Evolutionary conservation across 257 asterid genomes (phyloP).

Genomic region (Solanum pennellii): DNA sequence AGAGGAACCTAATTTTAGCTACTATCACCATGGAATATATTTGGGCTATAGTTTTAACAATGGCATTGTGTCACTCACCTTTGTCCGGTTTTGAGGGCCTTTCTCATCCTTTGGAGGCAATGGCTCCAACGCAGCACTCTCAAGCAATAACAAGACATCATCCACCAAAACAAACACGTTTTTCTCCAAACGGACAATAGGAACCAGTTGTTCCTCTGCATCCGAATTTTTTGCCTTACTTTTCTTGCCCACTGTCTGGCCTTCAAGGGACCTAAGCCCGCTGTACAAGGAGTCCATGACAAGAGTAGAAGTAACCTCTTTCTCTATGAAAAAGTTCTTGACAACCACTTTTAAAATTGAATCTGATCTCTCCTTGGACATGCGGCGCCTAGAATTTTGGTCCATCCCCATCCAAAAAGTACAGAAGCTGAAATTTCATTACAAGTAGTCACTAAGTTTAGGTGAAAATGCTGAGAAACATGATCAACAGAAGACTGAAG

Average conservation of each 20-base stretch:
- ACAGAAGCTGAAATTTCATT: slow-evolving; percentile 53
- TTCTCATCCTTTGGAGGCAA: slow-evolving; percentile 96
- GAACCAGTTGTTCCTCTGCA: slow-evolving; percentile 46
- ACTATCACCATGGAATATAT: neutral
- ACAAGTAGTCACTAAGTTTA: neutral
- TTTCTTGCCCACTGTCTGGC: slow-evolving; percentile 62
- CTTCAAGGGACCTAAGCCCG: slow-evolving; percentile 90
- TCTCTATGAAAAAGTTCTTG: slow-evolving; percentile 84
- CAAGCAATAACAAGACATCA: slow-evolving; percentile 76
- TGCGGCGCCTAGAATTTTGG: slow-evolving; percentile 46
- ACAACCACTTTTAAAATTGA: slow-evolving; percentile 72
- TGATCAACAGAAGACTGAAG: neutral
- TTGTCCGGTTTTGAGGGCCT: slow-evolving; percentile 92
- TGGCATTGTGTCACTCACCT: slow-evolving; percentile 31
- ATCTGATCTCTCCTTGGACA: slow-evolving; percentile 78
- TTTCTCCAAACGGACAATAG: slow-evolving; percentile 61
- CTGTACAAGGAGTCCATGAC: slow-evolving; percentile 95
- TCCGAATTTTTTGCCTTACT: slow-evolving; percentile 43
- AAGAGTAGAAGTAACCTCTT: slow-evolving; percentile 93
- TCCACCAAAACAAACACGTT: slow-evolving; percentile 74
- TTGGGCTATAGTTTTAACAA: neutral
- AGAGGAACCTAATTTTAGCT: neutral
- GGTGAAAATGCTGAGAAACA: neutral
- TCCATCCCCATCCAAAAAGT: slow-evolving; percentile 85
- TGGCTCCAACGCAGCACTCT: slow-evolving; percentile 89